A percentile compares a stretch with the other conserved stretches of the same genome.
Conservation (phyloP, 345 rosid species). For the Odontarrhena argentea region DNA sequence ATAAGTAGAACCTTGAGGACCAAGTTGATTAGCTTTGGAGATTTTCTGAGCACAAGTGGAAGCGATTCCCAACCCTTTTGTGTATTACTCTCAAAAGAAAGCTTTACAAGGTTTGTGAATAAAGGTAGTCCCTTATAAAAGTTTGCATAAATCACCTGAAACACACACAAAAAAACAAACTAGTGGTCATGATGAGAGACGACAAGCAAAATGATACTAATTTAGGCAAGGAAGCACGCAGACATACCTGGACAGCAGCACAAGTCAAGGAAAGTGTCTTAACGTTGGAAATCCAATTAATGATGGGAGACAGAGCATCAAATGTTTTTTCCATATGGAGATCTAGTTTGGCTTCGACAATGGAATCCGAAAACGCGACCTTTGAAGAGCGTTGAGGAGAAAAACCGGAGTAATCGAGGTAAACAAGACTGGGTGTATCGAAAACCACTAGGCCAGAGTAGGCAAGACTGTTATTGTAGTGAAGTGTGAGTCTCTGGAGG, state of each 20-base stretch:
- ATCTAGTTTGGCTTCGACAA: constrained; percentile 10
- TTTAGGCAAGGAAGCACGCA: too few relatives aligned
- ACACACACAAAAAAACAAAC: not conserved
- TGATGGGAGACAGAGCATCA: too few relatives aligned
- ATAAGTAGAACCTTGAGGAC: constrained; percentile 8
- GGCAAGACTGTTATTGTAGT: not conserved
- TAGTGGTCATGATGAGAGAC: not conserved
- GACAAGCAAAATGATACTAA: too few relatives aligned
- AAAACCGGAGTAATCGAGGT: not conserved
- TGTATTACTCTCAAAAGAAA: constrained; percentile 11
- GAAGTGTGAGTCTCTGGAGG: constrained; percentile 14
- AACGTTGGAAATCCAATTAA: too few relatives aligned
- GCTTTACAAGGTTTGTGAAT: constrained; percentile 4
- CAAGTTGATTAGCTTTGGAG: constrained; percentile 14
- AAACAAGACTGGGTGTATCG: constrained; percentile 14
- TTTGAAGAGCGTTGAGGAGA: not conserved
- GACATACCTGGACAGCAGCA: not conserved
- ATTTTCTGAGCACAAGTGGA: not conserved
- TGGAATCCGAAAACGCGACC: not conserved
- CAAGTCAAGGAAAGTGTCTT: too few relatives aligned
- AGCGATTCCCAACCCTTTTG: constrained; percentile 1
- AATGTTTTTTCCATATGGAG: not conserved
- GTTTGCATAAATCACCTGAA: not conserved
- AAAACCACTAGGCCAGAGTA: not conserved
- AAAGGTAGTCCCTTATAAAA: not conserved